A percentile compares a stretch with the other conserved stretches of the same genome.
These are phyloP conservation scores for Albatrellus ellisii DNA, from an alignment of 768 basidiomycete species.

Conservation along the genomic window DNA sequence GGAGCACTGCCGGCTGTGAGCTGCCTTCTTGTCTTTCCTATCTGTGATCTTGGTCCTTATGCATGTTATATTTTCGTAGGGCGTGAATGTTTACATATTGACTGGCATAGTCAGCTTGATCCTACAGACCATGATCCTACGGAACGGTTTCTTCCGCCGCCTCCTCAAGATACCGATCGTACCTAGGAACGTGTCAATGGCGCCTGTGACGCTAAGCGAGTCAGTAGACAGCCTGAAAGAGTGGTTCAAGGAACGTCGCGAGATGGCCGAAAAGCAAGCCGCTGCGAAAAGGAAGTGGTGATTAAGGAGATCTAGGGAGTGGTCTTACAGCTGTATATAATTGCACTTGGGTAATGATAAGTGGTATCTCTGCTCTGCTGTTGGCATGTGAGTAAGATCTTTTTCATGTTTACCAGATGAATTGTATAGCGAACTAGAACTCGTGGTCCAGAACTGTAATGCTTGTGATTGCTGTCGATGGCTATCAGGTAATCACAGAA, in stretches of 20 bases:
- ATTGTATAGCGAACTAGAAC: too few relatives aligned
- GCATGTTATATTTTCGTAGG: conserved; percentile 23
- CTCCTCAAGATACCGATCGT: conserved; percentile 22
- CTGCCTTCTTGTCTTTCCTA: conserved; percentile 7
- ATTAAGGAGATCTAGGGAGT: too few relatives aligned
- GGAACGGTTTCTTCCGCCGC: conserved; percentile 27
- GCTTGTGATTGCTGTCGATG: too few relatives aligned
- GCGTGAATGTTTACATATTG: conserved; percentile 43
- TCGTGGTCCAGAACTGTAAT: too few relatives aligned
- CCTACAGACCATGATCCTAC: conserved; percentile 34
- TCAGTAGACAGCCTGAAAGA: conserved; percentile 11
- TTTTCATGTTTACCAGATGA: too few relatives aligned
- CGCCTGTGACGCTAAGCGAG: conserved; percentile 11
- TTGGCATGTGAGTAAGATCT: too few relatives aligned
- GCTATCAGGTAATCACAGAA: too few relatives aligned
- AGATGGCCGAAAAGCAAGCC: conserved; percentile 2
- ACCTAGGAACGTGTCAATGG: conserved; percentile 1
- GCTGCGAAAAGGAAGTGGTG: conserved; percentile 7
- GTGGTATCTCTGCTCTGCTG: too few relatives aligned
- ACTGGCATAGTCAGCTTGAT: conserved; percentile 33
- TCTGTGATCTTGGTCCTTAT: neutral
- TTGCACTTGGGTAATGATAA: too few relatives aligned
- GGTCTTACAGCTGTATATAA: too few relatives aligned
- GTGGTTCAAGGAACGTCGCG: conserved; percentile 10
- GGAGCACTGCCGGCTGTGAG: conserved; percentile 54